These are phyloP conservation scores for Calophaca sinica DNA, from an alignment of 306 rosid genomes.

Conservation along the genomic window DNA sequence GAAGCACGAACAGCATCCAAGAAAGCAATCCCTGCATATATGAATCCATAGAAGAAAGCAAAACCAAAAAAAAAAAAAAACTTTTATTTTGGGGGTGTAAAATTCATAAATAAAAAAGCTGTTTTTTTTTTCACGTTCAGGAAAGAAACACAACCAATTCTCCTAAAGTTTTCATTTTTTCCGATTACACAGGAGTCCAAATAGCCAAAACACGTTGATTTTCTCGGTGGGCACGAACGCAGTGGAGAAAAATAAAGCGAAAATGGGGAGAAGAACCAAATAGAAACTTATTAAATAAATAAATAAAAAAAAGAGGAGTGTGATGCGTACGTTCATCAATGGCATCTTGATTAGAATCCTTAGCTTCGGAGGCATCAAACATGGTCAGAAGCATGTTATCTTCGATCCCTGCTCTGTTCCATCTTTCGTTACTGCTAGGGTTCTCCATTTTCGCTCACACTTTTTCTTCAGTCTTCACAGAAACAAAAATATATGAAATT, in stretches of 20 bases:
- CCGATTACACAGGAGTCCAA: conserved; percentile 4
- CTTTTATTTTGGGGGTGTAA: background rate
- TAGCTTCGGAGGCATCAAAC: conserved; percentile 66
- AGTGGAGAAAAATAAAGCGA: background rate
- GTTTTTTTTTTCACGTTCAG: no score
- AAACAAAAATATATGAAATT: background rate
- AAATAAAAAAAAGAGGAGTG: background rate
- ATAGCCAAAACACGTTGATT: conserved; percentile 1
- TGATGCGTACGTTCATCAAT: conserved; percentile 64
- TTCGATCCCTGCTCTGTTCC: conserved; percentile 54
- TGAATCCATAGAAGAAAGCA: background rate
- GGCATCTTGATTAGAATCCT: conserved; percentile 67
- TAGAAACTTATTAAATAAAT: background rate
- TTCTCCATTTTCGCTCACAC: conserved; percentile 53
- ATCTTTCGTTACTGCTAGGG: conserved; percentile 45
- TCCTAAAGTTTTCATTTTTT: conserved; percentile 13
- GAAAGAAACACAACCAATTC: background rate
- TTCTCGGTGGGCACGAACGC: background rate
- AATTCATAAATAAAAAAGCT: background rate
- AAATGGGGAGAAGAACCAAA: conserved; percentile 17
- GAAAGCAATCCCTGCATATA: conserved; percentile 69
- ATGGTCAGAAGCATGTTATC: conserved; percentile 75
- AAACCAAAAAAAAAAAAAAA: background rate
- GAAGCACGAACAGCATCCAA: conserved; percentile 80
- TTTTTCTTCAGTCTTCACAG: background rate